These are phyloP conservation scores for Apodospora peruviana DNA, from an alignment of 495 filamentous ascomycete species.

Conservation along the genomic window DNA sequence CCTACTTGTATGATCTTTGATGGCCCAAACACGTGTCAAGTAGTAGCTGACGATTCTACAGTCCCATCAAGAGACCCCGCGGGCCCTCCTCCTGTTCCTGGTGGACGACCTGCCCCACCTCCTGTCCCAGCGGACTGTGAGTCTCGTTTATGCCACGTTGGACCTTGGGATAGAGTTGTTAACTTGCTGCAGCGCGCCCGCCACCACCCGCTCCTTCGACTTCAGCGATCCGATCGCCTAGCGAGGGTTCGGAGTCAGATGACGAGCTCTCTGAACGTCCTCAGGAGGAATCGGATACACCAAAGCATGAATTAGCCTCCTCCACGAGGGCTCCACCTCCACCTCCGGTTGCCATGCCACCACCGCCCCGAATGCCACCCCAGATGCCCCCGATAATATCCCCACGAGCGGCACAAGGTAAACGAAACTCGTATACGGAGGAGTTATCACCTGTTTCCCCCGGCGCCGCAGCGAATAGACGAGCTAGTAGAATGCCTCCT, in stretches of 20 bases:
- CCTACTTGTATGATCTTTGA: slow-evolving; percentile 40
- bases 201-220: slow-evolving; percentile 45
- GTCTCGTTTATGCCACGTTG: slow-evolving; percentile 24
- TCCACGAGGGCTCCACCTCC: slow-evolving; percentile 35
- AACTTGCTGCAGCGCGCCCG: slow-evolving; percentile 51
- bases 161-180: slow-evolving; percentile 18
- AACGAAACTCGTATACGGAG: slow-evolving; percentile 49
- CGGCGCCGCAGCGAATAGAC: slow-evolving; percentile 37
- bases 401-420: slow-evolving; percentile 44
- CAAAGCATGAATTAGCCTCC: slow-evolving; percentile 32
- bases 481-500: slow-evolving; percentile 45
- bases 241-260: slow-evolving; percentile 82
- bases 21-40: slow-evolving; percentile 15
- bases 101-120: slow-evolving; percentile 61
- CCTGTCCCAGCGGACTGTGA: slow-evolving; percentile 64
- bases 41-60: slow-evolving; percentile 27
- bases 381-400: slow-evolving; percentile 39
- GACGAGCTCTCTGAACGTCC: slow-evolving; percentile 80
- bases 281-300: slow-evolving; percentile 29
- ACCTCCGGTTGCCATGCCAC: slow-evolving; percentile 36
- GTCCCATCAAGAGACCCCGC: slow-evolving; percentile 31
- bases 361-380: slow-evolving; percentile 15
- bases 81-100: slow-evolving; percentile 54
- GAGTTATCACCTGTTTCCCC: slow-evolving; percentile 43
- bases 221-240: slow-evolving; percentile 54